Base-by-base conservation (phyloP, 108 stramenopile species). In the Fragilaria radians region DNA sequence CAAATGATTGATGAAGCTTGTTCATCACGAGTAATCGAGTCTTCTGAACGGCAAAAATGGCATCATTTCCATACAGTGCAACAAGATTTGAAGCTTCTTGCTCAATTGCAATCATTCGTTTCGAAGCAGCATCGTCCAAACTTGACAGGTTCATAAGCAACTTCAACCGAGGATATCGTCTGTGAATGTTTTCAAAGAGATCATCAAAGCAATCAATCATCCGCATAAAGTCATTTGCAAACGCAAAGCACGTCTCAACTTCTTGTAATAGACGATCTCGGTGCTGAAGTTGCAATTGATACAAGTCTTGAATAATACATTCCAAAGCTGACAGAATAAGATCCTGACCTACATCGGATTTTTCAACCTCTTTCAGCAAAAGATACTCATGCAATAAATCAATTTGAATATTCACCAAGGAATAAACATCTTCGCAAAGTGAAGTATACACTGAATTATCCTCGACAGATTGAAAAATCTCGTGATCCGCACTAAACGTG, bases 381-480 rank as follows among this genome's bases (percentile, higher is more conserved):
- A 85, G 59, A 50, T 78, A 74, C 22, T 91, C 89, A n/a, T 77
- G 70, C 24, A 91, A 68, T 5, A 85, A 67, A 22, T 67, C 63
- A 14, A 85, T 58, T 63, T 91, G 86, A 17, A 82, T 67, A 48
- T 72, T 65, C 3, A 80, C 68, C 66, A 91, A 71, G 29, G 78
- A 79, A 52, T 87, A 82, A 31, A 91, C 75, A 69, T 91, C 89
- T 69, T 87, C 83, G 33, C 86, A 74, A 5, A 91, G 69, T 4
- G 82, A 70, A 22, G 85, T 82, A n/a, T n/a, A n/a, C n/a, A n/a
- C n/a, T n/a, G n/a, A n/a, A n/a, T n/a, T n/a, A n/a, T n/a, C n/a
- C n/a, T n/a, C n/a, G n/a, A n/a, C n/a, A n/a, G n/a, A n/a, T n/a
- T n/a, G n/a, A n/a, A n/a, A n/a, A n/a, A n/a, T n/a, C n/a, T n/a